Evolutionary conservation across 2,329 filamentous ascomycete genomes (phyloP).

Genomic region (Epichloe festucae): DNA sequence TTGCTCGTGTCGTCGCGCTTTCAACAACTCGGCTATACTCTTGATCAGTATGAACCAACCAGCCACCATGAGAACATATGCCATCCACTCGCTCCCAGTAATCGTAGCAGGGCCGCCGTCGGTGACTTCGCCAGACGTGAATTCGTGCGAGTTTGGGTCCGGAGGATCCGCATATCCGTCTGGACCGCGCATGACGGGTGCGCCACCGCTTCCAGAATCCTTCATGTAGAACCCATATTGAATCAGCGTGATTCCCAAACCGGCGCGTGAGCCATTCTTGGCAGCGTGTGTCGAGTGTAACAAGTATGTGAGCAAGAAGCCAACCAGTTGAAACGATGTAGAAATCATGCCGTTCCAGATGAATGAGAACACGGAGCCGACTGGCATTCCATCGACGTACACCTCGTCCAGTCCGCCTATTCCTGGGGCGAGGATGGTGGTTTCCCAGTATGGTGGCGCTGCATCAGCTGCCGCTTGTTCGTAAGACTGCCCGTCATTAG

Average conservation of each 20-base stretch:
- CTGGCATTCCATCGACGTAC: constrained; percentile 90
- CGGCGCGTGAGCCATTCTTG: constrained; percentile 91
- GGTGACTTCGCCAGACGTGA: constrained; percentile 59
- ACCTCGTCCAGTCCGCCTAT: constrained; percentile 86
- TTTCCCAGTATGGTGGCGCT: constrained; percentile 97
- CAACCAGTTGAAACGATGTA: constrained; percentile 92
- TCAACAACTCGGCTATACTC: constrained; percentile 81
- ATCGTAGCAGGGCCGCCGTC: constrained; percentile 41
- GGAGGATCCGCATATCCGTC: constrained; percentile 57
- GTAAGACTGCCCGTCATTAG: constrained; percentile 55
- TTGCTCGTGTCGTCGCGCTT: constrained; percentile 80
- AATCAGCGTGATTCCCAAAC: constrained; percentile 86
- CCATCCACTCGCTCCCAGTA: constrained; percentile 71
- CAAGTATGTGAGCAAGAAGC: constrained; percentile 94
- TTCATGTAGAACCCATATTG: constrained; percentile 98
- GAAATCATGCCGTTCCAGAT: constrained; percentile 94
- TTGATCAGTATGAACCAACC: constrained; percentile 97
- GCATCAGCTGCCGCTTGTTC: constrained; percentile 96
- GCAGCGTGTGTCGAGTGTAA: constrained; percentile 95
- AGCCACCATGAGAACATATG: constrained; percentile 88
- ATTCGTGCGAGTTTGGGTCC: constrained; percentile 83
- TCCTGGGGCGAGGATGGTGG: constrained; percentile 87
- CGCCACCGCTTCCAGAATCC: constrained; percentile 34
- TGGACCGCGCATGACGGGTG: constrained; percentile 32
- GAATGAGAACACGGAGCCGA: constrained; percentile 76